Conservation (phyloP, 768 basidiomycete genomes). For the Trametes coccinea region DNA sequence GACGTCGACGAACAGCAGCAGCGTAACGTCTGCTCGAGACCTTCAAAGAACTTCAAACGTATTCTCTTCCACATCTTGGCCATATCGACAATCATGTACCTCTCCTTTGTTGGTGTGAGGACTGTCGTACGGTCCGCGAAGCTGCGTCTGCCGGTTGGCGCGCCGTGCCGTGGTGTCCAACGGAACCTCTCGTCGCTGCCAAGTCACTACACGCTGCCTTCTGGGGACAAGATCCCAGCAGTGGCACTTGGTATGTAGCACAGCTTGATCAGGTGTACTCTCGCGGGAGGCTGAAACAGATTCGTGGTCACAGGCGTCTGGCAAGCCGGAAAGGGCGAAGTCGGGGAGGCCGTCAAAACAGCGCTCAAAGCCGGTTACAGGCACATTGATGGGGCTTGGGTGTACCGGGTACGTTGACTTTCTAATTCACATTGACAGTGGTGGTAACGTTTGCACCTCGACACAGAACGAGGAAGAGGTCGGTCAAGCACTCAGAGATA, state of each 20-base stretch:
- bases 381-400: conserved; percentile 77
- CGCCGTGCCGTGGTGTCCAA: conserved; percentile 14
- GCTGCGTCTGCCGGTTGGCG: neutral
- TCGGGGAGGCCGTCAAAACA: conserved; percentile 67
- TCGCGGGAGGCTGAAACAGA: neutral
- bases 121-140: neutral
- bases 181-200: conserved; percentile 35
- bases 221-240: conserved; percentile 67
- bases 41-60: conserved; percentile 6
- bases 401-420: conserved; percentile 49
- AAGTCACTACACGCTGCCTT: conserved; percentile 58
- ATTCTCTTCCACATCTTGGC: conserved; percentile 10
- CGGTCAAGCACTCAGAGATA: conserved; percentile 59
- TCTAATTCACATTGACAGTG: too few relatives aligned
- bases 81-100: conserved; percentile 10
- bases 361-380: conserved; percentile 65
- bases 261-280: neutral
- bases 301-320: conserved; percentile 51
- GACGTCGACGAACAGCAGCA: conserved; percentile 8
- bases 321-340: conserved; percentile 57
- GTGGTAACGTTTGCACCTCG: neutral
- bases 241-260: conserved; percentile 56
- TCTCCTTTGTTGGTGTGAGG: conserved; percentile 7
- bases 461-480: conserved; percentile 68
- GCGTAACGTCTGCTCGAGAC: neutral